Evolutionary conservation across 768 basidiomycete species (phyloP), one percentile per base, ranked within the genome.

Genomic region (Mrakia frigida): DNA sequence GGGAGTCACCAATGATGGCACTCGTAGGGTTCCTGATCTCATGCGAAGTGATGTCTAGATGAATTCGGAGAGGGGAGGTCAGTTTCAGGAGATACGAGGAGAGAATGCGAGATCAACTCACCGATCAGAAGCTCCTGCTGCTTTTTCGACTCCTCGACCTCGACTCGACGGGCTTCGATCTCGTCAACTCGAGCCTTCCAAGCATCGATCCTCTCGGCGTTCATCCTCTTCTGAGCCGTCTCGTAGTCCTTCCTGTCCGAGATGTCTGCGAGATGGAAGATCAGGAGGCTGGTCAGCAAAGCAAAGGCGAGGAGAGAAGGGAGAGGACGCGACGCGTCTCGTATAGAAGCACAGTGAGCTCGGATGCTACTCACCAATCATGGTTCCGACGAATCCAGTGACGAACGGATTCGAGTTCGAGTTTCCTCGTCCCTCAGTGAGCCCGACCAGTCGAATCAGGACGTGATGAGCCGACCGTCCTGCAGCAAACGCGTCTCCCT

Each of bases 121-220:
- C 56, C 56, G 65, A 72, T 52, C 50, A 72, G 33, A 28, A 72
- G 31, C 70, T 72, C 70, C 70, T 72, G 70, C 70, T 72, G 70
- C 35, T 46, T 52, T 53, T 72, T 72, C 5, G 23, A 28, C 53
- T 72, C 53, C 35, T 72, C 70, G 10, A 72, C 52, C 53, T 70
- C 69, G 43, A 50, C 18, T 13, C 50, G 21, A n/a, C 69, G 25
- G 46, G 39, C 28, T 21, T 72, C 70, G 33, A 53, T 56, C 35
- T 59, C 65, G 37, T 68, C 65, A 21, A 39, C 65, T 35, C 35
- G 37, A 21, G 33, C 35, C 70, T 72, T 56, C 70, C 46, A 59
- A 56, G 52, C 53, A 18, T 72, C 53, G 18, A 72, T 59, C 25
- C 70, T 28, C 33, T 72, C 70, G 28, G 31, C 52, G 70, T 50